Conservation (phyloP, 805 yeast genomes). For the Tetrapisispora namnaoensis region DNA sequence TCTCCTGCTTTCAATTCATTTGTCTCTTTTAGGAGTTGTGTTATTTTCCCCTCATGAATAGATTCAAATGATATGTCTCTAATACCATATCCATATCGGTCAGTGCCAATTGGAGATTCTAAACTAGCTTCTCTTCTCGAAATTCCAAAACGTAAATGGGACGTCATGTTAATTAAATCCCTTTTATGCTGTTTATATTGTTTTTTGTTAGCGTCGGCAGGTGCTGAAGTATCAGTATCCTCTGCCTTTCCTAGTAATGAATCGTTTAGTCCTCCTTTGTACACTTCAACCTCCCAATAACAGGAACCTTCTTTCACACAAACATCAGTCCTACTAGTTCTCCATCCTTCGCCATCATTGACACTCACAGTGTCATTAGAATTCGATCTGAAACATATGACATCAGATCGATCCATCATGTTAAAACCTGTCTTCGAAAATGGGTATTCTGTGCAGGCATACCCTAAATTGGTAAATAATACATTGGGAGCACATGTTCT, state of each 20-base stretch:
- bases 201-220: background rate
- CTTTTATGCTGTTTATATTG: conserved; percentile 10
- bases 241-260: conserved; percentile 3
- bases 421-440: conserved; percentile 35
- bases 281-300: conserved; percentile 67
- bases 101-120: conserved; percentile 94
- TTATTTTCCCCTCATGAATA: conserved; percentile 41
- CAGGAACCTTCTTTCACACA: conserved; percentile 69
- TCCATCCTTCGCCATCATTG: conserved; percentile 66
- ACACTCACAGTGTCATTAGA: conserved; percentile 31
- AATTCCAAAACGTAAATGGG: conserved; percentile 75
- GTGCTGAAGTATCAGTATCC: background rate
- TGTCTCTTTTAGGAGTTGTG: conserved; percentile 34
- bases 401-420: conserved; percentile 52
- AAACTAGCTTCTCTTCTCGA: conserved; percentile 78
- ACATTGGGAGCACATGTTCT: conserved; percentile 69
- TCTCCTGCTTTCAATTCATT: conserved; percentile 65
- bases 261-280: conserved; percentile 26
- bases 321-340: conserved; percentile 64
- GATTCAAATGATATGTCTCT: conserved; percentile 70
- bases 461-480: conserved; percentile 43
- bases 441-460: conserved; percentile 63
- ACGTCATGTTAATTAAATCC: conserved; percentile 24
- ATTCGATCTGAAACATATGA: conserved; percentile 36
- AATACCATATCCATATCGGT: conserved; percentile 87